phyloP scores from a whole-genome alignment of 176 grass and related monocot species.

The Metroxylon sagu region DNA sequence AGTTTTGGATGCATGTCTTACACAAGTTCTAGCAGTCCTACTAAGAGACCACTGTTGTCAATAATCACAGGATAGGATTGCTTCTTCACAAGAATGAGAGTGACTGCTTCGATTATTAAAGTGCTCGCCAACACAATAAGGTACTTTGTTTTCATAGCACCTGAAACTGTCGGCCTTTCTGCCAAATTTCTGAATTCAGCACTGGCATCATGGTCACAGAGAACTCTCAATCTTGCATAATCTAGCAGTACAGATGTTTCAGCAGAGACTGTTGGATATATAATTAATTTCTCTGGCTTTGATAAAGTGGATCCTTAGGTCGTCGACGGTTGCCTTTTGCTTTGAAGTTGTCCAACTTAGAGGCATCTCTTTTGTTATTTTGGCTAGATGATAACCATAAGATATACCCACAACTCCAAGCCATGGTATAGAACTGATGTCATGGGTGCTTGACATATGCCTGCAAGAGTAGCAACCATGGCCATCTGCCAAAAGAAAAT shows the following conservation, averaged over 20 bases:
- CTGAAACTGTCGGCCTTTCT: constrained; percentile 44
- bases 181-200: constrained; percentile 21
- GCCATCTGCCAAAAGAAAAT: constrained; percentile 49
- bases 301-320: not conserved
- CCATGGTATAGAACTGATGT: constrained; percentile 84
- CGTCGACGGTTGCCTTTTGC: constrained; percentile 19
- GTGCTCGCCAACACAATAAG: constrained; percentile 41
- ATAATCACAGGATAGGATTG: constrained; percentile 56
- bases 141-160: constrained; percentile 68
- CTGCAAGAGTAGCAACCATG: constrained; percentile 90
- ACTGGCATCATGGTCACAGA: constrained; percentile 51
- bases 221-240: constrained; percentile 72
- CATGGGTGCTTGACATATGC: constrained; percentile 83
- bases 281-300: constrained; percentile 17
- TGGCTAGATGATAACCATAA: constrained; percentile 76
- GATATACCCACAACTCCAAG: constrained; percentile 88
- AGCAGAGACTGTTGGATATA: constrained; percentile 1
- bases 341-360: constrained; percentile 15
- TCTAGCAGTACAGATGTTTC: constrained; percentile 25
- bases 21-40: constrained; percentile 46
- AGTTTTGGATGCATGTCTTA: constrained; percentile 44
- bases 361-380: constrained; percentile 40
- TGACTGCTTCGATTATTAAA: constrained; percentile 42
- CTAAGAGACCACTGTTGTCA: constrained; percentile 19
- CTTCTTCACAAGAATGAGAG: constrained; percentile 59